Conservation (phyloP, 371 early-diverging fungal genomes). For the Syncephalastrum monosporum region DNA sequence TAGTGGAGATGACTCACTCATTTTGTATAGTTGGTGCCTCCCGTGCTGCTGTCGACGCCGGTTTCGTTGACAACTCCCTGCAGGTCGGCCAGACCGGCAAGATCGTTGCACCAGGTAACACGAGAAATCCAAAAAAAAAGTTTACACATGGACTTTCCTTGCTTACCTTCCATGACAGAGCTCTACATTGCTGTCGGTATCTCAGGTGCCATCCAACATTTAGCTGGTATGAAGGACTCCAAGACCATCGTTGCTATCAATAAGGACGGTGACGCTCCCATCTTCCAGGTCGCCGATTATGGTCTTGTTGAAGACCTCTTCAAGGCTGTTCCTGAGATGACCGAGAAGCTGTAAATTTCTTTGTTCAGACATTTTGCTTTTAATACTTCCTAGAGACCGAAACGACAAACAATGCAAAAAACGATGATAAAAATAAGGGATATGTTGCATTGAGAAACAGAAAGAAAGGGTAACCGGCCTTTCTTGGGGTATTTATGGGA, state of each 20-base stretch:
- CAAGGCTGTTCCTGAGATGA: conserved; percentile 91
- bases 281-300: conserved; percentile 97
- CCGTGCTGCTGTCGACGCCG: conserved; percentile 98
- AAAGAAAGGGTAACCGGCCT: too few relatives aligned
- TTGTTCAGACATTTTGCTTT: too few relatives aligned
- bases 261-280: conserved; percentile 98
- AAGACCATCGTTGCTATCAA: conserved; percentile 98
- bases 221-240: conserved; percentile 99
- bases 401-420: too few relatives aligned
- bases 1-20: conserved; percentile 6
- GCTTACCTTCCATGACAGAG: conserved; percentile 1
- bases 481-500: too few relatives aligned
- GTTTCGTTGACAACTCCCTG: conserved; percentile 93
- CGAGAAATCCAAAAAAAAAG: neutral
- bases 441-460: too few relatives aligned
- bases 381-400: too few relatives aligned
- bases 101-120: conserved; percentile 89
- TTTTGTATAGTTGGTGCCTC: conserved; percentile 86
- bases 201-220: conserved; percentile 96
- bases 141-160: neutral
- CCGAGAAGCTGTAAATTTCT: conserved; percentile 69
- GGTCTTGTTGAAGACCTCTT: conserved; percentile 96
- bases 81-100: conserved; percentile 99
- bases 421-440: too few relatives aligned
- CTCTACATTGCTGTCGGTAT: conserved; percentile 56